Base-by-base conservation (phyloP, 495 filamentous ascomycete species). In the Trypethelium eluteriae region DNA sequence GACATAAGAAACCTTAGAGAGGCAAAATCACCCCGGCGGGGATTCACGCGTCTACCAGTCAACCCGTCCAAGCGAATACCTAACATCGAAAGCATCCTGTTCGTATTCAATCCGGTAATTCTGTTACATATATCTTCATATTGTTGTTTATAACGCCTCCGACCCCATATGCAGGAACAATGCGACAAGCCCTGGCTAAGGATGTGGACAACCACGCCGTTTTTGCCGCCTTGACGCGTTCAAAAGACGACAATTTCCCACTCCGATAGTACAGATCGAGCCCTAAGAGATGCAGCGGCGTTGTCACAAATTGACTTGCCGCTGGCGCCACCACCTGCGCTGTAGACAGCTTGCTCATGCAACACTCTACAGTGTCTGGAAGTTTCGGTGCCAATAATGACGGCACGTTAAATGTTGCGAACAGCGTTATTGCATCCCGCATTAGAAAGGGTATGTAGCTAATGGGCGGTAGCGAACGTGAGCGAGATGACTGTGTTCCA, bases 241-340 rank as follows among this genome's bases (percentile, higher is more conserved):
- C 14, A 5, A 5, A 36, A 7, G 36, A 34, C 32, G 25, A 18
- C 36, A 59, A 0, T 2, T 32, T 59, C 36, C 53, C 53, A 59
- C 32, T 36, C 32, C 53, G 53, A 59, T 59, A 59, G 53, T 59
- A 59, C 53, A 59, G 53, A 59, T 59, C 53, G 25, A 59, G 53
- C 32, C 32, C 53, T 59, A 59, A 14, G 7, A 59, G 32, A 32
- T 59, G 53, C 2, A 59, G 32, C 53, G 53, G 53, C 6, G 53
- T 59, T 9, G 25, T 35, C 32, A 59, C 4, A 59, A 59, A 59
- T 59, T 59, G 53, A 59, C 53, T 59, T 59, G 53, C 53, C 32
- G 53, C 53, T 7, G 53, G 53, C 2, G 53, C 53, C 36, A 59
- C 18, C 53, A 59, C 1, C 53, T 59, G 53, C 32, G 53, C 53